phyloP scores from a whole-genome alignment of 2,329 filamentous ascomycete species.

The Teratosphaeria nubilosa region DNA sequence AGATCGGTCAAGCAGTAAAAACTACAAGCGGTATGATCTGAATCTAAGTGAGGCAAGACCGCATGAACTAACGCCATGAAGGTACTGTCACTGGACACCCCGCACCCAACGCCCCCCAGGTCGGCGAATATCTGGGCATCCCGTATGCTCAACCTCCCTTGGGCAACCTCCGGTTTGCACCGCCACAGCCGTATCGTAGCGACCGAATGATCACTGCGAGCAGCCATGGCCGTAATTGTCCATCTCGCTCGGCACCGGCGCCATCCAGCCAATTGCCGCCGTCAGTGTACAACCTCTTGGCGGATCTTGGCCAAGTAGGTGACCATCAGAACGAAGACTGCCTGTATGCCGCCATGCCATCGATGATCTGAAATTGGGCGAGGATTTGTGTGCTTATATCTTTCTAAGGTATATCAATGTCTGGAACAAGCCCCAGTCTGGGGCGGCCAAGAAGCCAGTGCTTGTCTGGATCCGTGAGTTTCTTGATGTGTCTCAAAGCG shows the following conservation, averaged over 20 bases:
- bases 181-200: neutral
- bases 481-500: neutral
- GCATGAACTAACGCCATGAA: neutral
- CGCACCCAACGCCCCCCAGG: neutral
- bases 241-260: neutral
- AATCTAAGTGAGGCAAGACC: neutral
- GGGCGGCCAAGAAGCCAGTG: neutral
- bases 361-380: too few relatives aligned
- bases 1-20: neutral
- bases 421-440: neutral
- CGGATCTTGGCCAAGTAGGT: neutral
- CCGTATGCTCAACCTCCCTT: conserved; percentile 31
- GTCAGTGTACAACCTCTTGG: neutral
- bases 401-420: neutral
- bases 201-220: neutral
- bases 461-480: neutral
- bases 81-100: neutral
- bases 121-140: conserved; percentile 38
- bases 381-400: neutral
- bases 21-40: neutral
- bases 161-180: conserved; percentile 43
- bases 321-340: conserved; percentile 2
- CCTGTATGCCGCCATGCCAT: neutral
- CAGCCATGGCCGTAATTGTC: neutral
- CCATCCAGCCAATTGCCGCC: neutral